These are phyloP conservation scores for Tieghemiomyces parasiticus DNA, from an alignment of 192 early-diverging fungal genomes.

Conservation along the genomic window DNA sequence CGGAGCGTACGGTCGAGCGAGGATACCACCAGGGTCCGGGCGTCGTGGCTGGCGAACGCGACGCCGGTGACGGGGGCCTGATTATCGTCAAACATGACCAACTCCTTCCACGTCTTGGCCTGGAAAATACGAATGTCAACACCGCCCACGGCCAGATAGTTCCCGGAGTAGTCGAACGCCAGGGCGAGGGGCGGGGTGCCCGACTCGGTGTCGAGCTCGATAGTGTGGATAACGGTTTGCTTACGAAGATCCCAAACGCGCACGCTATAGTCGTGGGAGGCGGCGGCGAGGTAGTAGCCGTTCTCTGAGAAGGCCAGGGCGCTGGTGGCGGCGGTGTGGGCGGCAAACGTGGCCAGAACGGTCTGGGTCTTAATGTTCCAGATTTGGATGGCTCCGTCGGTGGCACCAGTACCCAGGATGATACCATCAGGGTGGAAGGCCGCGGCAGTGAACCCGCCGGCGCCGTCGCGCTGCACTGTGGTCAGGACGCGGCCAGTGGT, in stretches of 20 bases:
- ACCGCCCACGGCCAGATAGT: slow-evolving; percentile 66
- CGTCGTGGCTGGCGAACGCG: slow-evolving; percentile 33
- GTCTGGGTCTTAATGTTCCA: slow-evolving; percentile 69
- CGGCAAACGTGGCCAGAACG: slow-evolving; percentile 32
- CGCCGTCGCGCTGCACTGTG: slow-evolving; percentile 21
- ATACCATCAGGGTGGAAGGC: slow-evolving; percentile 89
- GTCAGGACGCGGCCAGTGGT: slow-evolving; percentile 37
- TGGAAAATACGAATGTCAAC: slow-evolving; percentile 43
- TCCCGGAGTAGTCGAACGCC: slow-evolving; percentile 73
- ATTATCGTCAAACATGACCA: slow-evolving; percentile 34
- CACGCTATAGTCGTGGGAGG: slow-evolving; percentile 49
- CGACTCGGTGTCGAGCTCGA: neutral
- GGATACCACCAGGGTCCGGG: slow-evolving; percentile 32
- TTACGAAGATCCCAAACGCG: slow-evolving; percentile 94
- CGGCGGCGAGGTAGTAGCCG: slow-evolving; percentile 82
- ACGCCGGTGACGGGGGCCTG: slow-evolving; percentile 34
- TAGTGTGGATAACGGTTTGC: slow-evolving; percentile 38
- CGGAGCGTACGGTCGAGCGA: slow-evolving; percentile 42
- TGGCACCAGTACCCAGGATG: slow-evolving; percentile 64
- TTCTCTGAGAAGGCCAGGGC: slow-evolving; percentile 83
- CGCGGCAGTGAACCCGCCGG: slow-evolving; percentile 18
- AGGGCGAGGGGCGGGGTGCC: slow-evolving; percentile 33
- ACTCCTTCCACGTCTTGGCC: slow-evolving; percentile 46
- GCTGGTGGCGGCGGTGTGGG: slow-evolving; percentile 24
- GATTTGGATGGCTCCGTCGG: slow-evolving; percentile 53